Evolutionary conservation across 2,329 filamentous ascomycete genomes (phyloP).

Genomic region (Zelopaecilomyces penicillatus): DNA sequence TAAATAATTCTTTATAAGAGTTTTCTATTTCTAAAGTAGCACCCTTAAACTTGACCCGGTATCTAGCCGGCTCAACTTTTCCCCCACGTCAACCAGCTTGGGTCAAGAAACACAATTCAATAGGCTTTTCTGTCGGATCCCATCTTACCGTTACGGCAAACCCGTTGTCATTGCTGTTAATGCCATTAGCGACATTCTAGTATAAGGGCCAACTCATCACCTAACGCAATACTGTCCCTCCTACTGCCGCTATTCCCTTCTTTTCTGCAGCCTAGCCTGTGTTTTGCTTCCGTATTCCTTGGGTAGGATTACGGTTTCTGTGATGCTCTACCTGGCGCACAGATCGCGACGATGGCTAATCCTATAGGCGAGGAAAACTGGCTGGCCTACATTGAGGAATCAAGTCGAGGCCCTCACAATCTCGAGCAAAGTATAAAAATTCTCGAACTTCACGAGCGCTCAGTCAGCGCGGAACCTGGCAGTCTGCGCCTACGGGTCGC

Average conservation of each 20-base stretch:
- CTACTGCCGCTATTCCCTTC: background rate
- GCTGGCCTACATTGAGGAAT: conserved; percentile 69
- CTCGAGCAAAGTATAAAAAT: conserved; percentile 60
- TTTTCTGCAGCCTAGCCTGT: background rate
- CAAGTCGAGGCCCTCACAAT: conserved; percentile 50
- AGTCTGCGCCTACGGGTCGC: conserved; percentile 68
- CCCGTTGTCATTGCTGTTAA: too few species aligned
- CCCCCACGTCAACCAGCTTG: too few species aligned
- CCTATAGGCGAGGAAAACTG: conserved; percentile 70
- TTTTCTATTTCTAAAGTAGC: too few species aligned
- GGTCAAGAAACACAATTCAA: too few species aligned
- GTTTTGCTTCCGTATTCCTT: background rate
- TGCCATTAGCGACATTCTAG: too few species aligned
- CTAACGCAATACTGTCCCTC: too few species aligned
- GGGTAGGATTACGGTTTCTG: conserved; percentile 6
- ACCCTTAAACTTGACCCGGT: too few species aligned
- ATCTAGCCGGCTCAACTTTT: too few species aligned
- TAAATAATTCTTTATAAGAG: background rate
- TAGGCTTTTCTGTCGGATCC: too few species aligned
- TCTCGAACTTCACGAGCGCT: conserved; percentile 64
- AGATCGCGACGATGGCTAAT: conserved; percentile 32
- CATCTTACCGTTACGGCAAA: too few species aligned
- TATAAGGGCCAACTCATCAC: too few species aligned
- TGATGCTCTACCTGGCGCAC: conserved; percentile 17
- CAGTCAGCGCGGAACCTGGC: conserved; percentile 61